Conservation (phyloP, 768 basidiomycete species). For the Psilocybe cyanescens region DNA sequence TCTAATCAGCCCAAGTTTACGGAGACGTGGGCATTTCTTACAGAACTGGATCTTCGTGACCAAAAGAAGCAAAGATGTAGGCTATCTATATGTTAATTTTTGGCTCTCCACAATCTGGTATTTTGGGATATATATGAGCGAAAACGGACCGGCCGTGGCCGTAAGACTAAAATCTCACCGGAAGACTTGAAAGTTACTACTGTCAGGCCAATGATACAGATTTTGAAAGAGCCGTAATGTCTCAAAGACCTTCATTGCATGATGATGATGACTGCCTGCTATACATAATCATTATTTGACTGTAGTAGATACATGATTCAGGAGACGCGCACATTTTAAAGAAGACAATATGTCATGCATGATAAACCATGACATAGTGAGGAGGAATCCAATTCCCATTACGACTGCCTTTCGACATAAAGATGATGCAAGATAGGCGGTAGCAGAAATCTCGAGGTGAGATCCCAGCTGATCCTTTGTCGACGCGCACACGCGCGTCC, state of each 20-base stretch:
- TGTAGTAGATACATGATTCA: neutral
- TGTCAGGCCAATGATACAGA: neutral
- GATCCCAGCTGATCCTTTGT: slow-evolving; percentile 2
- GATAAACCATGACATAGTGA: neutral
- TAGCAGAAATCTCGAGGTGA: neutral
- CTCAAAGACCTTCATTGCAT: neutral
- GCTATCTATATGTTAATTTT: slow-evolving; percentile 9
- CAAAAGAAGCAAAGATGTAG: slow-evolving; percentile 8
- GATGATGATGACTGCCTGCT: neutral
- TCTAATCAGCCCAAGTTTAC: slow-evolving; percentile 15
- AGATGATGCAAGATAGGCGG: neutral
- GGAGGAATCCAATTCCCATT: neutral
- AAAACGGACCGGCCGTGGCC: slow-evolving; percentile 14
- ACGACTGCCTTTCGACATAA: neutral
- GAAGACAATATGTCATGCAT: neutral
- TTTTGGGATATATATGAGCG: slow-evolving; percentile 6
- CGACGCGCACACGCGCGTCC: neutral
- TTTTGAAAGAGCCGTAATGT: neutral
- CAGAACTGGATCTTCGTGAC: slow-evolving; percentile 13
- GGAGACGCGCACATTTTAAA: neutral
- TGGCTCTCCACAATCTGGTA: slow-evolving; percentile 1
- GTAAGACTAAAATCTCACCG: slow-evolving; percentile 6
- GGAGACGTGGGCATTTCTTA: slow-evolving; percentile 18
- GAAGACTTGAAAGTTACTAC: neutral
- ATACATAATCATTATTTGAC: neutral